Conservation (phyloP, 2,329 filamentous ascomycete genomes). For the Clonostachys chloroleuca region DNA sequence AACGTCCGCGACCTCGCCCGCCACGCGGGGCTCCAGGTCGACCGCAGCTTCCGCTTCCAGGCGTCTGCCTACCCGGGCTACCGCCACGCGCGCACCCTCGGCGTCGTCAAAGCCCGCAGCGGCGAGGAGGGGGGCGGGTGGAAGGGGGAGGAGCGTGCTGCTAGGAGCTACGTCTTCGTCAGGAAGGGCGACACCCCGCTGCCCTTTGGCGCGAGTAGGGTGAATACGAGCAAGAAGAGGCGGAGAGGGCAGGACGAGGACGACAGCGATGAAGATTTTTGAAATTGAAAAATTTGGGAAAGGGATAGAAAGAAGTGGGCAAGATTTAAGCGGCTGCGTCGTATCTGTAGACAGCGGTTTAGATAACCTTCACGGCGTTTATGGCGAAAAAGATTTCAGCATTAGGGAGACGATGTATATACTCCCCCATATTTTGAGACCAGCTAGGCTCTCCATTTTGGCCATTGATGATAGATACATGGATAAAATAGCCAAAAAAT, state of each 20-base stretch:
- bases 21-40: constrained; percentile 67
- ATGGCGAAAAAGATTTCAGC: neutral
- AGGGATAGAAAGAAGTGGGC: neutral
- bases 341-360: neutral
- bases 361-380: neutral
- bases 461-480: too few species aligned
- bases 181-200: constrained; percentile 43
- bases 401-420: too few species aligned
- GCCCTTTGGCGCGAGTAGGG: constrained; percentile 11
- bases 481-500: too few species aligned
- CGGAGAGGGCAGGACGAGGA: constrained; percentile 23
- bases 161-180: constrained; percentile 59
- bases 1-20: constrained; percentile 85
- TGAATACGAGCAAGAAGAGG: constrained; percentile 15
- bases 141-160: constrained; percentile 34
- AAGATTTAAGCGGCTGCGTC: neutral
- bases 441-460: too few species aligned
- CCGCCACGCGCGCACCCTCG: constrained; percentile 67
- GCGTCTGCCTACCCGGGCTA: constrained; percentile 68
- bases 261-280: constrained; percentile 15
- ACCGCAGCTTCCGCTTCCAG: constrained; percentile 67
- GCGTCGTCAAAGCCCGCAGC: constrained; percentile 49
- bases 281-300: neutral
- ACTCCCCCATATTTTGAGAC: too few species aligned
- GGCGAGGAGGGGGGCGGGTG: constrained; percentile 19